These are phyloP conservation scores for Tanacetum coccineum DNA, from an alignment of 129 eudicot genomes.

Conservation along the genomic window DNA sequence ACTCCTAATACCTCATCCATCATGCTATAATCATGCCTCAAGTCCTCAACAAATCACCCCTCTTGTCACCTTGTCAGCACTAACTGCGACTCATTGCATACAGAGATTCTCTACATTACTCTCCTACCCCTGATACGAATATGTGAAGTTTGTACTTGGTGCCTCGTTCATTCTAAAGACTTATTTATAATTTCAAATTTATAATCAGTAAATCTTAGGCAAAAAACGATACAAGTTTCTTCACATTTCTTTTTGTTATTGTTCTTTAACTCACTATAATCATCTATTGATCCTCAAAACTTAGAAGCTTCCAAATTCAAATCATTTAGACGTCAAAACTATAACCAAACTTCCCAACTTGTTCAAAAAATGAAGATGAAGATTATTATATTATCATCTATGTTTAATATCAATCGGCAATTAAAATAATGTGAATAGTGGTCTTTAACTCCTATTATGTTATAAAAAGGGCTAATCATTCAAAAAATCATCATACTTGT, in stretches of 20 bases:
- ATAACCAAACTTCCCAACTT: not conserved
- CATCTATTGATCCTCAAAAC: not conserved
- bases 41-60: slow-evolving; percentile 22
- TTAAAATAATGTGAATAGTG: too few species aligned
- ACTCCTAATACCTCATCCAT: not conserved
- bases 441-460: too few species aligned
- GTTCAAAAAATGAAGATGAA: too few species aligned
- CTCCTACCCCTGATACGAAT: not conserved
- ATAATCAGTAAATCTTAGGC: not conserved
- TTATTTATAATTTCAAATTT: not conserved
- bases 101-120: slow-evolving; percentile 1
- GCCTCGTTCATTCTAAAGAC: not conserved
- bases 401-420: too few species aligned
- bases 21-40: slow-evolving; percentile 24
- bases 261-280: not conserved
- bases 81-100: slow-evolving; percentile 5
- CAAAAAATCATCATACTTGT: too few species aligned
- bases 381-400: too few species aligned
- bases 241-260: not conserved
- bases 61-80: slow-evolving; percentile 11
- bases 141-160: too few species aligned
- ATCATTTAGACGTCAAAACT: not conserved
- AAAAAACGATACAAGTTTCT: not conserved
- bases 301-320: not conserved
- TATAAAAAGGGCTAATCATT: too few species aligned